Evolutionary conservation across 2,329 filamentous ascomycete genomes (phyloP), one percentile per base, ranked within the genome.

Genomic region (Cladosporium austrohemisphaericum): DNA sequence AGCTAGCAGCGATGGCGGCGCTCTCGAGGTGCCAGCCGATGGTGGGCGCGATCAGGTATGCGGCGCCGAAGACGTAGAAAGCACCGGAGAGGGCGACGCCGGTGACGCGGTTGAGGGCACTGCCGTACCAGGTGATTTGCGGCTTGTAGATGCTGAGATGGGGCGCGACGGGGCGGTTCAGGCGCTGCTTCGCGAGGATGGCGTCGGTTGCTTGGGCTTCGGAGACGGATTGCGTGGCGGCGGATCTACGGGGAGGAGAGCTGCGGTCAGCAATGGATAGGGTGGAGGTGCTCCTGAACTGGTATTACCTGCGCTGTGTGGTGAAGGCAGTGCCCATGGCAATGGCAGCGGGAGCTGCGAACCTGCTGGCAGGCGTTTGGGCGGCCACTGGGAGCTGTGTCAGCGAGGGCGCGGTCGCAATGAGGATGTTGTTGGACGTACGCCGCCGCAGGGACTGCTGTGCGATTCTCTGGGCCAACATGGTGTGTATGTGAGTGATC

Each of bases 121-220:
- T 84, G 59, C 78, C 77, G 70, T 88, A 84, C 85, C 84, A 95
- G 61, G 88, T 93, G 73, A 96, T 86, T 70, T 88, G 83, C 52
- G 85, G 80, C 69, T 82, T 79, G 83, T 96, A 96, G 79, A 94
- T 91, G 64, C 73, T 68, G 55, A 96, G 81, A 68, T 96, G 90
- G 49, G 91, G 91, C 37, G 88, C 79, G 61, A 95, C 78, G 66
- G 91, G 91, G 45, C 91, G 91, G 64, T 78, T 72, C 49, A 85
- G 78, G 63, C 91, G 91, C 76, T 96, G 91, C 65, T 81, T 75
- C 63, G 80, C 84, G 66, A 96, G 88, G 71, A 95, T 81, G 58
- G 78, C 66, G 57, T 79, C 63, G 56, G 71, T 79, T 46, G 62
- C 63, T 54, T 84, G 75, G 46, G 69, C 60, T 46, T 72, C 68